phyloP scores from a whole-genome alignment of 1,139 yeast genomes.

The Saccharomycopsis hybrid region DNA sequence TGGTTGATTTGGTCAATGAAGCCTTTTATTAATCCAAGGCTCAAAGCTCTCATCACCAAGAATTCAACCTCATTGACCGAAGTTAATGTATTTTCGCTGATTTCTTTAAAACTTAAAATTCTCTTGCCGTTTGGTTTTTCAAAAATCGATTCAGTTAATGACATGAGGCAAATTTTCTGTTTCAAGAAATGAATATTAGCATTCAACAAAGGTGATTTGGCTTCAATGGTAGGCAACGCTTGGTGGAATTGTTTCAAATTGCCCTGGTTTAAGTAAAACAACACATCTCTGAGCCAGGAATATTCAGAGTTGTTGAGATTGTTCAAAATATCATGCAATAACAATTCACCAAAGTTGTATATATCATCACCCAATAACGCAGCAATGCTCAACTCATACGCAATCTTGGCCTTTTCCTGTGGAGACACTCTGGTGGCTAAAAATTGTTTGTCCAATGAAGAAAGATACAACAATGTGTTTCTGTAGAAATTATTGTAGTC shows the following conservation, averaged over 20 bases:
- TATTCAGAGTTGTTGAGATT: conserved; percentile 46
- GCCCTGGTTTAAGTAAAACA: conserved; percentile 72
- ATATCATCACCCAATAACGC: conserved; percentile 89
- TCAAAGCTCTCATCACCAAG: conserved; percentile 84
- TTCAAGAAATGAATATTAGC: conserved; percentile 61
- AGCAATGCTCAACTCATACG: conserved; percentile 77
- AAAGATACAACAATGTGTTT: conserved; percentile 54
- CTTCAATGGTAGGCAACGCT: conserved; percentile 31
- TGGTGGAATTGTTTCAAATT: conserved; percentile 57
- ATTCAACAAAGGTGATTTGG: conserved; percentile 54
- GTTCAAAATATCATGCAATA: conserved; percentile 78
- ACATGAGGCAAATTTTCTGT: conserved; percentile 89
- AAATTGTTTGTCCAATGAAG: conserved; percentile 45
- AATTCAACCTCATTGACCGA: conserved; percentile 69
- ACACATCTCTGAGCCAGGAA: conserved; percentile 68
- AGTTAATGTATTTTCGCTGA: conserved; percentile 68
- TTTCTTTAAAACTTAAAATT: conserved; percentile 64
- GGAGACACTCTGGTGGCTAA: conserved; percentile 25
- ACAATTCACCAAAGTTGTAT: conserved; percentile 91
- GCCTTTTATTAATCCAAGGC: conserved; percentile 78
- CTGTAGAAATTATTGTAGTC: conserved; percentile 71
- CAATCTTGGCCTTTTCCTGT: conserved; percentile 53
- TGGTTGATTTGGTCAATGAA: conserved; percentile 80
- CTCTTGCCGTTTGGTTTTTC: conserved; percentile 70
- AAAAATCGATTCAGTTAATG: conserved; percentile 83